A percentile compares a stretch with the other conserved stretches of the same genome.
These are phyloP conservation scores for Lachancea lanzarotensis DNA, from an alignment of 805 yeast genomes.

Conservation along the genomic window DNA sequence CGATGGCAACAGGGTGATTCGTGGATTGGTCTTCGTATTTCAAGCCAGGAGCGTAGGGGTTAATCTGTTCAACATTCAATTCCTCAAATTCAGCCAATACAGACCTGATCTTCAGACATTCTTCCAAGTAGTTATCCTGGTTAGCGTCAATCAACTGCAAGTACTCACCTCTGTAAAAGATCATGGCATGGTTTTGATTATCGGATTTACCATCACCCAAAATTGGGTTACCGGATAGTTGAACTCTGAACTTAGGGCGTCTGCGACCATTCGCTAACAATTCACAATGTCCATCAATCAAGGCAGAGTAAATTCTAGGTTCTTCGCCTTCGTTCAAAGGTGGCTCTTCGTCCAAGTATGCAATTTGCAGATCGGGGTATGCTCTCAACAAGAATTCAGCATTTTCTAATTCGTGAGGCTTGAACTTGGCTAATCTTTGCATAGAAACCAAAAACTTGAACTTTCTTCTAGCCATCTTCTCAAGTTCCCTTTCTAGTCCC, in stretches of 20 bases:
- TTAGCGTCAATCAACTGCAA: constrained; percentile 80
- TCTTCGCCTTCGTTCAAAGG: constrained; percentile 65
- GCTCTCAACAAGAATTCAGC: constrained; percentile 78
- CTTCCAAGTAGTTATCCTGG: constrained; percentile 81
- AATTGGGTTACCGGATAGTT: constrained; percentile 77
- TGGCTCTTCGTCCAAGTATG: constrained; percentile 91
- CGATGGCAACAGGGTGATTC: constrained; percentile 69
- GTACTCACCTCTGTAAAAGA: constrained; percentile 80
- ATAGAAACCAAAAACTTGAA: constrained; percentile 76
- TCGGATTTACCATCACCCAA: constrained; percentile 87
- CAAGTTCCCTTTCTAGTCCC: constrained; percentile 90
- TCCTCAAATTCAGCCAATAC: constrained; percentile 81
- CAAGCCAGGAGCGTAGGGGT: constrained; percentile 74
- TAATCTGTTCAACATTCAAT: constrained; percentile 63
- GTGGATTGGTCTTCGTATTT: constrained; percentile 47
- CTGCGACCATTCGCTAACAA: constrained; percentile 65
- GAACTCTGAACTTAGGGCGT: constrained; percentile 70
- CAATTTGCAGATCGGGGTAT: constrained; percentile 81
- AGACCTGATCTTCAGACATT: constrained; percentile 76
- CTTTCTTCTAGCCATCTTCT: constrained; percentile 80
- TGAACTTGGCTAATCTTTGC: constrained; percentile 74
- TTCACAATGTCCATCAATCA: constrained; percentile 77
- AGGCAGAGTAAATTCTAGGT: constrained; percentile 64
- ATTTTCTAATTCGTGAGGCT: constrained; percentile 67
- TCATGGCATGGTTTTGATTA: constrained; percentile 75